phyloP scores from a whole-genome alignment of 176 grass and related monocot genomes.

The Musa troglodytarum region DNA sequence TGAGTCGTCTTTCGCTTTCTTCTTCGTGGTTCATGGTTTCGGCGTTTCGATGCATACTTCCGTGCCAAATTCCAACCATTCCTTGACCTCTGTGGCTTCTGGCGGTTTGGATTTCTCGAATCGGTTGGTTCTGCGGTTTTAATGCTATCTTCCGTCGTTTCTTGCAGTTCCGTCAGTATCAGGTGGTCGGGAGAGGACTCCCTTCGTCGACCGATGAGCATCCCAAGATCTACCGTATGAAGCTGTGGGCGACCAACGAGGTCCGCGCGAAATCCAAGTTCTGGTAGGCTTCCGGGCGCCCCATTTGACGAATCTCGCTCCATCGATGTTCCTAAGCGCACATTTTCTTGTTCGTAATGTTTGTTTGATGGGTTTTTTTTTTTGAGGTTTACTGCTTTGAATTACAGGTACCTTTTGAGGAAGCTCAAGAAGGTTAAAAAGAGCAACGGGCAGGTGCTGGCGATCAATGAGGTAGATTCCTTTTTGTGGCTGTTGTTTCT shows the following conservation, averaged over 20 bases:
- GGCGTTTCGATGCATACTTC: too few species aligned
- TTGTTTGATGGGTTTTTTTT: too few species aligned
- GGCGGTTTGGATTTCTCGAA: neutral
- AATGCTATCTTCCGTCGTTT: neutral
- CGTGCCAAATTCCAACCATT: too few species aligned
- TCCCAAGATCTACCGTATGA: constrained; percentile 82
- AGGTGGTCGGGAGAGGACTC: constrained; percentile 64
- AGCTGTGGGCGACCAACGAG: constrained; percentile 77
- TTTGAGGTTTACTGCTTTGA: too few species aligned
- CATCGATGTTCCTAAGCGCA: neutral
- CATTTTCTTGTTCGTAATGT: neutral
- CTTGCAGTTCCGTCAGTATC: constrained; percentile 66
- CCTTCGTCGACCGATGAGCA: constrained; percentile 55
- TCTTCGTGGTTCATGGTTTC: neutral
- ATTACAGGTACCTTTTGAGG: constrained; percentile 58
- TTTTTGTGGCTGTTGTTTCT: neutral
- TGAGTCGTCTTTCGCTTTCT: constrained; percentile 7
- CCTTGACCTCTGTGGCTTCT: neutral
- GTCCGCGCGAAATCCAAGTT: constrained; percentile 76
- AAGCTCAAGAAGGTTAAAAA: constrained; percentile 87
- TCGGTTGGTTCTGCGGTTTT: neutral
- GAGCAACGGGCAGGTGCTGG: constrained; percentile 71
- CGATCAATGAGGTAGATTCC: constrained; percentile 51
- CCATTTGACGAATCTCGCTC: neutral
- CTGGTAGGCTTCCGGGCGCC: constrained; percentile 24